Evolutionary conservation across 768 basidiomycete species (phyloP), one percentile per base, ranked within the genome.

Genomic region (Mycena amicta): DNA sequence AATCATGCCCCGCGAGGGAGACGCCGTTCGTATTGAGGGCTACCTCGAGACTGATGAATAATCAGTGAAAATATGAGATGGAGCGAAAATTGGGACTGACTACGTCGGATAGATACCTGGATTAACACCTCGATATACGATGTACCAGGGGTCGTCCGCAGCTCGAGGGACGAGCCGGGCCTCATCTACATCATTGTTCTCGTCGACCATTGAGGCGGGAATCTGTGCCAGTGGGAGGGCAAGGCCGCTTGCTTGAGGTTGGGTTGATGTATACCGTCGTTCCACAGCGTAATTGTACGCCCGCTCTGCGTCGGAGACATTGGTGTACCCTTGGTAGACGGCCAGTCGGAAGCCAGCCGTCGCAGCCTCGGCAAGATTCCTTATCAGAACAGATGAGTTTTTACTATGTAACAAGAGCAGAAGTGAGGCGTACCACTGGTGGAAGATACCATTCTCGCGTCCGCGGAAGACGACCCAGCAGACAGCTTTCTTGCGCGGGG

Each of bases 401-500:
- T 12, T 22, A 20, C 12, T 20, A 20, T 43, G 6, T 8, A 18
- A 18, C 33, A 18, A 8, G 8, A 8, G 33, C 6, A n/a, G n/a
- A 5, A 20, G 11, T 5, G 11, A 6, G 12, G 20, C 41, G 11
- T 6, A 43, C 41, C 41, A 43, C 6, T 8, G 6, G 11, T 43
- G 22, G 12, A 49, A 26, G 12, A 49, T 23, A 4, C 47, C 47
- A 26, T 11, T 49, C 5, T 5, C 11, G 6, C 26, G n/a, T 13
- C 47, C 47, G 12, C 47, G 47, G 27, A 49, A 49, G 47, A 49
- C 47, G 22, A 49, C 47, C 25, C 26, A 49, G 47, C 47, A 49
- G 22, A 29, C n/a, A n/a, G 26, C 11, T 6, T 4, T 4, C 25
- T 22, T 20, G 6, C 6, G 8, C 12, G 5, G 43, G 43, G 43